Evolutionary conservation across 345 rosid species (phyloP), one percentile per base, ranked within the genome.

Genomic region (Ailanthus altissimus): DNA sequence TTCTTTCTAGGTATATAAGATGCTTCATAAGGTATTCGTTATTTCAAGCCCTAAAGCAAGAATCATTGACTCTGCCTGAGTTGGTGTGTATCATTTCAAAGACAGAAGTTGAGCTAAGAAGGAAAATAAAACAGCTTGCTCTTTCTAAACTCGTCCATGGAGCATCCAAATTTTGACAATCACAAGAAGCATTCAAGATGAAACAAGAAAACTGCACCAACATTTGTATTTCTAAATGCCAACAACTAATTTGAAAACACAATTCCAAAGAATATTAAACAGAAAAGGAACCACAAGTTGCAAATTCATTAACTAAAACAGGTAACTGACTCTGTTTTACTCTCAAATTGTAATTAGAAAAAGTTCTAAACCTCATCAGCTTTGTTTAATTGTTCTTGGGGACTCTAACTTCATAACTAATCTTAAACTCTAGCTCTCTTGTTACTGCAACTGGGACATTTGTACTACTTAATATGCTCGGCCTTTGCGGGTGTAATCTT

Each of bases 401-500:
- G 18, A 71, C 66, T 75, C 45, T 81, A 61, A 67, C 70, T 76
- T 82, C 83, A 61, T 63, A 77, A 72, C 74, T 72, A 74, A 71
- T 40, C 75, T 89, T 88, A 94, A 79, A 92, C 90, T 78, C 97
- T 90, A 59, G 96, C 90, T 90, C 91, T 90, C 94, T 97, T 93
- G 88, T 85, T 90, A 83, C 90, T 94, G 94, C 99, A 97, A 42
- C 90, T 78, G 50, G 98, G 99, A 86, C 99, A 97, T 83, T 97
- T 97, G 85, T 97, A 97, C 70, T 94, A 98, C 90, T 97, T 97
- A 88, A 97, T 94, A 75, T 92, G 95, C 84, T 97, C 99, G 1
- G 97, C 99, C 84, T 97, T 97, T 73, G 99, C 99, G 5, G 99
- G 99, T 43, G 99, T 97, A 36, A 94, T 97, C 95, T 97, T 97